Evolutionary conservation across 2,329 filamentous ascomycete genomes (phyloP).

Genomic region (Fusarium denticulatum): DNA sequence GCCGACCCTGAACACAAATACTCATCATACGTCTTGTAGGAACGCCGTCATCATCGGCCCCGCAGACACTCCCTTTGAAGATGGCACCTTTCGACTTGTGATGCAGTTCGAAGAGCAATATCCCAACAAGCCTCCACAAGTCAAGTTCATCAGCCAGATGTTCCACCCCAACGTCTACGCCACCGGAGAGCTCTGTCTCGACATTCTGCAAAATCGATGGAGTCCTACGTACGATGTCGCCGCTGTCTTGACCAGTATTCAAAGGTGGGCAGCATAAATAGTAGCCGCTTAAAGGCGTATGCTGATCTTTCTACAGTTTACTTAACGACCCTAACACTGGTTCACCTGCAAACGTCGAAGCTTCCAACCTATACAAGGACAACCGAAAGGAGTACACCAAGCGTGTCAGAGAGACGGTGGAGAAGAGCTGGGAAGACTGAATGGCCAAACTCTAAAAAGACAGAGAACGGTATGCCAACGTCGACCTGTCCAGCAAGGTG

Average conservation of each 20-base stretch:
- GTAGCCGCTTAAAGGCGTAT: neutral
- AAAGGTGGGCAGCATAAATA: constrained; percentile 70
- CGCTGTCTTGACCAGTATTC: constrained; percentile 95
- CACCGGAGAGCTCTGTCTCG: constrained; percentile 93
- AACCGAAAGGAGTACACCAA: constrained; percentile 97
- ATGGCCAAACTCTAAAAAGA: constrained; percentile 4
- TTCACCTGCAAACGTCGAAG: constrained; percentile 96
- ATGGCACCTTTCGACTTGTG: constrained; percentile 95
- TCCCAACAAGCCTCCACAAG: constrained; percentile 95
- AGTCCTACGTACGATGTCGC: constrained; percentile 99
- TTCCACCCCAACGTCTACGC: constrained; percentile 99
- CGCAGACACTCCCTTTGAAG: constrained; percentile 96
- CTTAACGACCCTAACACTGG: constrained; percentile 99
- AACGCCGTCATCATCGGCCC: constrained; percentile 98
- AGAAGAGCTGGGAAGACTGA: constrained; percentile 99
- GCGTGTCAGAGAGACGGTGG: constrained; percentile 92
- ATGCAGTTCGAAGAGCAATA: constrained; percentile 99
- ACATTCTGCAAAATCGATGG: constrained; percentile 98
- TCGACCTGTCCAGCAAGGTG: constrained; percentile 26
- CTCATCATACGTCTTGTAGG: constrained; percentile 62
- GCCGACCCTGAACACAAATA: constrained; percentile 20
- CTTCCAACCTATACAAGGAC: constrained; percentile 97
- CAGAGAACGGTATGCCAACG: constrained; percentile 37
- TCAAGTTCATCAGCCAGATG: constrained; percentile 99
- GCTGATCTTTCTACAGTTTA: constrained; percentile 68